Evolutionary conservation across 2,329 filamentous ascomycete species (phyloP).

Genomic region (Diplodia corticola): DNA sequence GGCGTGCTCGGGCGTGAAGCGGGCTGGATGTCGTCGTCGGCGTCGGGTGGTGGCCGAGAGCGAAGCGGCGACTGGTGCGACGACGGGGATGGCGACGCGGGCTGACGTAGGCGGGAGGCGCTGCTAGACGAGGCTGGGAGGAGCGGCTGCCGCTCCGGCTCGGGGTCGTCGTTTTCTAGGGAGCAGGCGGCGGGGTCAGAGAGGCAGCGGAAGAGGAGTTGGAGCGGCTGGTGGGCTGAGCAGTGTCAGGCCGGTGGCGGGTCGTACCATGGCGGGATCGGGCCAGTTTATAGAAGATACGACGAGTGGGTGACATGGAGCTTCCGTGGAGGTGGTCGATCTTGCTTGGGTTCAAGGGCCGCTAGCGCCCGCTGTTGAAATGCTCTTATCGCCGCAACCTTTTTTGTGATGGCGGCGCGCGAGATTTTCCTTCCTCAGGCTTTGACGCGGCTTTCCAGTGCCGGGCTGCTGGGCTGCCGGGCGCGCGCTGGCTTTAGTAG

Average conservation of each 20-base stretch:
- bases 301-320: conserved; percentile 12
- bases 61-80: conserved; percentile 4
- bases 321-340: conserved; percentile 18
- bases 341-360: conserved; percentile 1
- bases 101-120: conserved; percentile 16
- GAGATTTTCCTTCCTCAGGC: background rate
- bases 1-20: background rate
- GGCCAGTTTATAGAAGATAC: conserved; percentile 1
- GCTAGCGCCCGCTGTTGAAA: conserved; percentile 15
- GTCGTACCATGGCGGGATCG: conserved; percentile 13
- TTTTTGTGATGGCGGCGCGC: background rate
- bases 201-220: background rate
- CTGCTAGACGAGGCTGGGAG: conserved; percentile 2
- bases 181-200: conserved; percentile 2
- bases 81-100: conserved; percentile 6
- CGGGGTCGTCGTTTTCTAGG: background rate
- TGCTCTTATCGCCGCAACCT: conserved; percentile 3
- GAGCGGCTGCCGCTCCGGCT: conserved; percentile 18
- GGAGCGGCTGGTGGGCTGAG: background rate
- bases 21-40: background rate
- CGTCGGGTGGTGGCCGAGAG: background rate
- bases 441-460: background rate
- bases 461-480: background rate
- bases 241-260: background rate
- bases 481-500: background rate